Evolutionary conservation across 805 yeast genomes (phyloP).

Genomic region (Myxozyma sirexii): DNA sequence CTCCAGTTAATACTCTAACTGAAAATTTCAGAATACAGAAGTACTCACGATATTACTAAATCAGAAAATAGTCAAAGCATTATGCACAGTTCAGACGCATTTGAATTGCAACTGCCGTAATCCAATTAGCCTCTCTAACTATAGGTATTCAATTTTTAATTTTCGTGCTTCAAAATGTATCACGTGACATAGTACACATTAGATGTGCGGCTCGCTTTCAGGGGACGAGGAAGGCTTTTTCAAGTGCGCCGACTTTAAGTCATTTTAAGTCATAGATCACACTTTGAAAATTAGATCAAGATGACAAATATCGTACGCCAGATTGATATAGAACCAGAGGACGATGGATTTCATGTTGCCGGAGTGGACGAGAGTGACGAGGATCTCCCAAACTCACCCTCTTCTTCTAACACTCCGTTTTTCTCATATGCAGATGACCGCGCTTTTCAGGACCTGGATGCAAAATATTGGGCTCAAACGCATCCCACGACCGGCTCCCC

Average conservation of each 20-base stretch:
- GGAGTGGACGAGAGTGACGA: slow-evolving; percentile 3
- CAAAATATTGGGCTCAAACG: slow-evolving; percentile 32
- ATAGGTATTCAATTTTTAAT: too few relatives aligned
- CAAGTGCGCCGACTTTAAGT: background rate
- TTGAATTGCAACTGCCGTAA: too few relatives aligned
- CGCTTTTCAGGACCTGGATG: slow-evolving; percentile 29
- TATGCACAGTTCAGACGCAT: too few relatives aligned
- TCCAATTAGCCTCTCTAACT: too few relatives aligned
- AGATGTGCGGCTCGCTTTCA: background rate
- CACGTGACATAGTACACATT: background rate
- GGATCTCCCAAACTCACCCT: slow-evolving; percentile 6
- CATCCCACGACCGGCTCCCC: slow-evolving; percentile 8
- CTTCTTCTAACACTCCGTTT: slow-evolving; percentile 18
- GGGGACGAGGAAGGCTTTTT: background rate
- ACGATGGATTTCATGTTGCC: background rate
- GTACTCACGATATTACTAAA: too few relatives aligned
- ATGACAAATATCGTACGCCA: background rate
- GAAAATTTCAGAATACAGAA: background rate
- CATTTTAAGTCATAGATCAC: background rate
- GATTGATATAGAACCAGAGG: background rate
- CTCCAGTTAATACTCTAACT: background rate
- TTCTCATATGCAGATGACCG: slow-evolving; percentile 32
- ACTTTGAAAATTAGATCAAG: background rate
- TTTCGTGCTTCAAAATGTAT: background rate
- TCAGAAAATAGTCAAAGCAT: too few relatives aligned